Evolutionary conservation across 2,329 filamentous ascomycete species (phyloP).

Genomic region (Coniella lustricola): DNA sequence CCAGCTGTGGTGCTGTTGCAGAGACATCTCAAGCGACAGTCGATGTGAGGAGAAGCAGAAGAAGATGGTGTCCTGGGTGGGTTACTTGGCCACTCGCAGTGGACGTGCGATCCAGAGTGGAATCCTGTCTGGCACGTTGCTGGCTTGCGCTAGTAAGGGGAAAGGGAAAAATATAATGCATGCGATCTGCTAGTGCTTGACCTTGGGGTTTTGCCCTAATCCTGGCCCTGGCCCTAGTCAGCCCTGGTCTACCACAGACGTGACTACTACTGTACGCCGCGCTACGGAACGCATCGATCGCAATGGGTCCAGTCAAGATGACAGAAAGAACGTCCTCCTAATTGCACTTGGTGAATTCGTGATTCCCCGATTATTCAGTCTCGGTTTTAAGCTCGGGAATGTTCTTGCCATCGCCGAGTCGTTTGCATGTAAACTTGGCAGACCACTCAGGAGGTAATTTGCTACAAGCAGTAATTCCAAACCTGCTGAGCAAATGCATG

Average conservation of each 20-base stretch:
- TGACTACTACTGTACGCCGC: not conserved
- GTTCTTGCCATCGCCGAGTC: conserved; percentile 1
- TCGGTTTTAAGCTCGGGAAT: conserved; percentile 11
- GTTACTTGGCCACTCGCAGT: conserved; percentile 3
- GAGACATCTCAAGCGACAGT: conserved; percentile 6
- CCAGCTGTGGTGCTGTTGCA: conserved; percentile 10
- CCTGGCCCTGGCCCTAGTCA: no score
- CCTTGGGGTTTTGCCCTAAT: not conserved
- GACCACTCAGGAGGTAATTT: no score
- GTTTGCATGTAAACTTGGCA: no score
- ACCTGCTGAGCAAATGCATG: not conserved
- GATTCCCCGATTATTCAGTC: not conserved
- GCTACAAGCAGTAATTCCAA: no score
- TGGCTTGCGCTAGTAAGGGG: conserved; percentile 8
- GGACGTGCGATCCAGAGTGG: conserved; percentile 8
- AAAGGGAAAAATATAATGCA: conserved; percentile 1
- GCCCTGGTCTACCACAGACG: not conserved
- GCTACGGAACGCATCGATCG: not conserved
- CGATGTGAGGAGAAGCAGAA: not conserved
- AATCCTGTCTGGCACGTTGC: conserved; percentile 11
- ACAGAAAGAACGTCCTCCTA: not conserved
- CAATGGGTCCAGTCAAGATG: no score
- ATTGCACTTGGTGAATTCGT: no score
- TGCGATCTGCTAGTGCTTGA: conserved; percentile 9
- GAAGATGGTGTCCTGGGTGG: conserved; percentile 5